Evolutionary conservation across 2,329 filamentous ascomycete species (phyloP), one percentile per base, ranked within the genome.

Genomic region (Venturia aucupariae): DNA sequence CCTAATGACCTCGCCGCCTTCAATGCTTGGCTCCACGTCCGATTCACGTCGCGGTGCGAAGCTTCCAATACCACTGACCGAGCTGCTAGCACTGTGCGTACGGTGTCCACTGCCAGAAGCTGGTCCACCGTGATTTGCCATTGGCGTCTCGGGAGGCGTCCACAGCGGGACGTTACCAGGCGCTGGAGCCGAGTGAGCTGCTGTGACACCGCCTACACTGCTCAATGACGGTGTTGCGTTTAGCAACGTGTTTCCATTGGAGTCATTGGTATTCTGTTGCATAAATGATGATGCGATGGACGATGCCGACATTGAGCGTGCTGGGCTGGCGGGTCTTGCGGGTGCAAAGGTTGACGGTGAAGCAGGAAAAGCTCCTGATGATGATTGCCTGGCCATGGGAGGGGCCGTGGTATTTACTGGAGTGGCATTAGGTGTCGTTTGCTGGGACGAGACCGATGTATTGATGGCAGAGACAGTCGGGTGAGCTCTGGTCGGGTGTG

Each of bases 81-180:
- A 79, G 68, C 79, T 82, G 55, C 80, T 79, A 5, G 83, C 81
- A 70, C 83, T 85, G 61, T 85, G 82, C 6, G 64, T 75, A 4
- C 75, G 35, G 27, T 55, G 41, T 35, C 48, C 73, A 62, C 70
- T 71, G 51, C 72, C 70, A 66, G 72, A 75, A 65, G 84, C 48
- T 1, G 63, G 13, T 3, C 30, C 44, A 22, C 62, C 39, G 13
- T 38, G 22, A 57, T 41, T 61, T 11, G 51, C 62, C 39, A 59
- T 46, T 6, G 93, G 93, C 3, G 93, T 97, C 74, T 96, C 89
- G 0, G 93, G 94, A 2, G 94, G 93, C 8, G 93, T 97, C 44
- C 90, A 90, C 70, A 96, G 85, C 0, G 92, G 90, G 54, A 95
- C 78, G 11, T 62, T 66, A 4, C 76, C 76, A 30, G 70, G 71